Conservation (phyloP, 2,329 filamentous ascomycete genomes). For the Paradendryphiella salina region DNA sequence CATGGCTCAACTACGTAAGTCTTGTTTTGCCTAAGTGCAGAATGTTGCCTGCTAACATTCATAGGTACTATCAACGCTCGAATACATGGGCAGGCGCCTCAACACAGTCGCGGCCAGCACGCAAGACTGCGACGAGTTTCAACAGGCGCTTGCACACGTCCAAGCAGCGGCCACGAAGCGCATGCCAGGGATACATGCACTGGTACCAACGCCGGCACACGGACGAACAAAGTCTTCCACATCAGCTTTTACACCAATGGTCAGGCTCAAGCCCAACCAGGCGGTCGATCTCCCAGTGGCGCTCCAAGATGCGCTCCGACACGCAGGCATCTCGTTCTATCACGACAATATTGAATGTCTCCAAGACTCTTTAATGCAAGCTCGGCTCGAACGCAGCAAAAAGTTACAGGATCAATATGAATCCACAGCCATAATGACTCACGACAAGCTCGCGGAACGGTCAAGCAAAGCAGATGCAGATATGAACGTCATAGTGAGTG, state of each 20-base stretch:
- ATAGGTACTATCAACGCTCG: conserved; percentile 46
- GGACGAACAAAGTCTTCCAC: conserved; percentile 31
- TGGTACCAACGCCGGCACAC: conserved; percentile 20
- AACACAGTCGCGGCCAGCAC: conserved; percentile 32
- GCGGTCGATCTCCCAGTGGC: conserved; percentile 37
- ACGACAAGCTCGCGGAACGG: conserved; percentile 43
- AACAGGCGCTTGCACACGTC: conserved; percentile 39
- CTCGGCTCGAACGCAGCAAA: conserved; percentile 38
- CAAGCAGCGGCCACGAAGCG: conserved; percentile 30
- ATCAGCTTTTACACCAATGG: conserved; percentile 35
- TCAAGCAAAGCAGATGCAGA: conserved; percentile 45
- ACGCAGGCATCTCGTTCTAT: conserved; percentile 38
- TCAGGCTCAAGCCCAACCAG: conserved; percentile 35
- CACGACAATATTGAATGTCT: conserved; percentile 35
- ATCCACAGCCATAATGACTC: conserved; percentile 37
- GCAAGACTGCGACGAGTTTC: conserved; percentile 33
- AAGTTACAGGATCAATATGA: conserved; percentile 43
- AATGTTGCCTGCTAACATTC: conserved; percentile 10
- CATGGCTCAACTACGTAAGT: conserved; percentile 51
- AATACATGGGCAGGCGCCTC: conserved; percentile 49
- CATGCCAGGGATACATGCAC: conserved; percentile 24
- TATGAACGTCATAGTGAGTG: conserved; percentile 42
- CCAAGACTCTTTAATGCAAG: conserved; percentile 33
- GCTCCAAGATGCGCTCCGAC: conserved; percentile 42
- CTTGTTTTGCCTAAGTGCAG: neutral